phyloP scores from a whole-genome alignment of 23 red algal species.

The Gracilaria gracilis region DNA sequence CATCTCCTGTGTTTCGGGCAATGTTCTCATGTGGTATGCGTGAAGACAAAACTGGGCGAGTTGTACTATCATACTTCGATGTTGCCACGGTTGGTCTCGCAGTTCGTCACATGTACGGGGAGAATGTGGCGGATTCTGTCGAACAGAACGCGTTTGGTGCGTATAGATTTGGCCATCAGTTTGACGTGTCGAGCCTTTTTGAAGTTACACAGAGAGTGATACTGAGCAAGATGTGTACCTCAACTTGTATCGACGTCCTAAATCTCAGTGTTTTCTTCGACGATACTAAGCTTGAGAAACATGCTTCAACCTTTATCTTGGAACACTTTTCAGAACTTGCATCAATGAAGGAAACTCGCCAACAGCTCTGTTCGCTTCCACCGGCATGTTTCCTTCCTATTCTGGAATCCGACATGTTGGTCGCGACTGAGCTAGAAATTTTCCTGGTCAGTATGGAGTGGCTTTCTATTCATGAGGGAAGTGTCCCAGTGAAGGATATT shows the following conservation, averaged over 20 bases:
- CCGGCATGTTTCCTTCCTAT: not conserved
- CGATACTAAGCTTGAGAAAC: not conserved
- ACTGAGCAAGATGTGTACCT: not conserved
- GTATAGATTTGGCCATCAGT: slow-evolving; percentile 48
- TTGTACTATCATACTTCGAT: slow-evolving; percentile 32
- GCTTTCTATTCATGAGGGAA: slow-evolving; percentile 5
- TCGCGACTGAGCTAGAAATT: slow-evolving; percentile 13
- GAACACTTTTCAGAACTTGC: slow-evolving; percentile 31
- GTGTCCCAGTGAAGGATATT: not conserved
- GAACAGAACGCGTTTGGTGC: not conserved
- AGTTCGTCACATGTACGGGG: slow-evolving; percentile 49
- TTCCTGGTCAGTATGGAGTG: slow-evolving; percentile 27
- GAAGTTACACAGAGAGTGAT: slow-evolving; percentile 6
- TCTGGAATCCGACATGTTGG: slow-evolving; percentile 9
- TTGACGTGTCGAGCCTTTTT: slow-evolving; percentile 11
- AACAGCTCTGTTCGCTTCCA: slow-evolving; percentile 7
- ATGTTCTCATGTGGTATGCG: slow-evolving; percentile 59
- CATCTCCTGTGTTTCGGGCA: slow-evolving; percentile 60
- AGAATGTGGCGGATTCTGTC: not conserved
- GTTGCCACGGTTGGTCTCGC: slow-evolving; percentile 11
- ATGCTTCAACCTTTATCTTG: not conserved
- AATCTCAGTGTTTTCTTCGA: slow-evolving; percentile 17
- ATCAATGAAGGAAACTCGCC: not conserved
- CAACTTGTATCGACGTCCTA: slow-evolving; percentile 15
- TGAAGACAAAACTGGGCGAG: slow-evolving; percentile 20